Evolutionary conservation across 2,329 filamentous ascomycete genomes (phyloP).

Genomic region (Microascus cirrosus): DNA sequence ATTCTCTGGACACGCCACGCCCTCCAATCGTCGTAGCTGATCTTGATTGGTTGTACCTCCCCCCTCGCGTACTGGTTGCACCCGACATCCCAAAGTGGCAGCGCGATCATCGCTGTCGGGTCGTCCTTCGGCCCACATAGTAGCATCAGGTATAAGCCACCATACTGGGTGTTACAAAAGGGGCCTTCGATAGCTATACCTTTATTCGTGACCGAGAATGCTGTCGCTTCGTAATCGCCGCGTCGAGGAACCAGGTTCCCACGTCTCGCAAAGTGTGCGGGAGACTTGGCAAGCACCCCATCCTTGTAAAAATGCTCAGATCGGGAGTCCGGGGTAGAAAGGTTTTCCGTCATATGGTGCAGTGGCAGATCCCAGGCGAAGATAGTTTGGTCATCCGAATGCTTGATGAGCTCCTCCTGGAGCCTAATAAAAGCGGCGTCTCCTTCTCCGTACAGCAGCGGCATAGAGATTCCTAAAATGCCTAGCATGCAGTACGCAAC

Average conservation of each 20-base stretch:
- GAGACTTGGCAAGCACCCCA: no score
- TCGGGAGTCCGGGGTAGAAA: not conserved
- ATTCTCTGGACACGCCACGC: not conserved
- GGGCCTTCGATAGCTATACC: no score
- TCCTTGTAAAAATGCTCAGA: no score
- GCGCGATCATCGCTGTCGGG: no score
- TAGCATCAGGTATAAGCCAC: no score
- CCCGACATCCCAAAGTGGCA: no score
- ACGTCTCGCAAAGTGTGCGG: no score
- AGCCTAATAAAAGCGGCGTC: constrained; percentile 7
- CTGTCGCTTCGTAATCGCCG: no score
- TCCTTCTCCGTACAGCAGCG: constrained; percentile 11
- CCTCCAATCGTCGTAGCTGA: not conserved
- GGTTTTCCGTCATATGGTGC: not conserved
- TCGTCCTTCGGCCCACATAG: no score
- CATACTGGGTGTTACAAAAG: no score
- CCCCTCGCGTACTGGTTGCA: not conserved
- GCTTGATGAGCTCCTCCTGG: constrained; percentile 12
- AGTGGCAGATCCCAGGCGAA: constrained; percentile 10
- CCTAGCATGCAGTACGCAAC: constrained; percentile 13
- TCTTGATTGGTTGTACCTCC: not conserved
- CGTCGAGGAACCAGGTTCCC: no score
- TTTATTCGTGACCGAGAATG: no score
- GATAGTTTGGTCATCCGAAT: constrained; percentile 9
- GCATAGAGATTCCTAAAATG: constrained; percentile 13